Evolutionary conservation across 208 protist species (phyloP), one percentile per base, ranked within the genome.

Genomic region (Leishmania tropica): DNA sequence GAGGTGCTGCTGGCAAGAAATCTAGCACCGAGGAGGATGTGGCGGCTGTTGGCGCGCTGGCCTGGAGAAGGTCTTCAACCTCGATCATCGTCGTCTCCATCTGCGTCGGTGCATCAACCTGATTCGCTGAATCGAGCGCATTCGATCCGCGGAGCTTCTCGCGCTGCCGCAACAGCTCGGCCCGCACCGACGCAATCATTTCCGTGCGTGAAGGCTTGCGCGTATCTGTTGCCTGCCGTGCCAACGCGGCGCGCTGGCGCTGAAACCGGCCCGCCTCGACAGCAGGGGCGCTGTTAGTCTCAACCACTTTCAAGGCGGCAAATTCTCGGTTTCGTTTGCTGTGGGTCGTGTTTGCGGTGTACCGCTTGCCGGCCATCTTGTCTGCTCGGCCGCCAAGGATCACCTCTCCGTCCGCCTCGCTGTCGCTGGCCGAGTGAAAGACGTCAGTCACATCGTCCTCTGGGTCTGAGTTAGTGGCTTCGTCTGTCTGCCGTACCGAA

Each of bases 131-230:
- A 2, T 56, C 31, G 1, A 37, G 1, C 31, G 64, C 74, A 10
- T 42, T 64, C 2, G 75, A 24, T 0, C 56, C 3, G 13, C 78
- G 76, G 42, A 89, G 77, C 79, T 80, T 64, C 1, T 74, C 77
- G 21, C 86, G 86, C 71, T 84, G 67, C 47, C 75, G 75, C 58
- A 89, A 67, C 60, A 89, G 53, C 47, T 89, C 81, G 0, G 76
- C 79, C n/a, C 86, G 78, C 8, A 89, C 79, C 1, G 85, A 75
- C 4, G 80, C 81, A 15, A 88, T 60, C 72, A 85, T 58, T 45
- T 85, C 81, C 13, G 58, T 56, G 37, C 76, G 65, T 1, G 85
- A 81, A 15, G 35, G 79, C 54, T 83, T 79, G 1, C 35, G 70
- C 3, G 73, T 31, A 35, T 53, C 60, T 8, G 10, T 31, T 13